Conservation (phyloP, 495 filamentous ascomycete species). For the Annulohypoxylon nitens region DNA sequence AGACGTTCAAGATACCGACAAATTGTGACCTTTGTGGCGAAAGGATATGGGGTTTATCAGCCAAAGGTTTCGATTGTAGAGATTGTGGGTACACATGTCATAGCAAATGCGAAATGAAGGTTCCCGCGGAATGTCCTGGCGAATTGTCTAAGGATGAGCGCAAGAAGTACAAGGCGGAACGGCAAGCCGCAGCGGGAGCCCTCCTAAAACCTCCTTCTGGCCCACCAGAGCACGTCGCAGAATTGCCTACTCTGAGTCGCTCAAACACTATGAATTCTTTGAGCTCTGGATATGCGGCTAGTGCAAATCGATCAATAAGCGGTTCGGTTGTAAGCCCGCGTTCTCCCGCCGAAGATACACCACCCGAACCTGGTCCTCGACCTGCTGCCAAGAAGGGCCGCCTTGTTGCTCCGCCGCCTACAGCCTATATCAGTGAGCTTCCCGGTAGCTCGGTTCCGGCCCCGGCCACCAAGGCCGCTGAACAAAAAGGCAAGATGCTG, state of each 20-base stretch:
- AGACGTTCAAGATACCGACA: conserved; percentile 98
- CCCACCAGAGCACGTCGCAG: conserved; percentile 58
- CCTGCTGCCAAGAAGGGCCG: conserved; percentile 69
- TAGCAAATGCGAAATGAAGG: conserved; percentile 99
- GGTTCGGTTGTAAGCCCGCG: conserved; percentile 60
- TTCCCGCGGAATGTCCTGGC: conserved; percentile 93
- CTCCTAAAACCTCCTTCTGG: conserved; percentile 58
- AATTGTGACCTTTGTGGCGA: conserved; percentile 98
- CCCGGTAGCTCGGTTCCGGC: conserved; percentile 60
- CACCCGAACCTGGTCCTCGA: conserved; percentile 54
- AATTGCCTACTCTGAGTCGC: conserved; percentile 73
- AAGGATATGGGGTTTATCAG: conserved; percentile 94
- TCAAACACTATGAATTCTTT: conserved; percentile 94
- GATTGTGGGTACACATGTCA: conserved; percentile 99
- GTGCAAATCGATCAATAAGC: conserved; percentile 79
- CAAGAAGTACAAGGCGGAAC: conserved; percentile 87
- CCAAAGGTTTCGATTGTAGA: conserved; percentile 94
- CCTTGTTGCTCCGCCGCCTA: conserved; percentile 87
- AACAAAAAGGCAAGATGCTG: conserved; percentile 86
- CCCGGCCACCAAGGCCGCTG: conserved; percentile 50
- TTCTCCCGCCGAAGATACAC: conserved; percentile 61
- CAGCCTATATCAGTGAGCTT: conserved; percentile 78
- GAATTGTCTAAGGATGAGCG: conserved; percentile 93
- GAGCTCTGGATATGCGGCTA: conserved; percentile 88
- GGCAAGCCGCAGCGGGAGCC: conserved; percentile 81